Evolutionary conservation across 345 rosid genomes (phyloP), one percentile per base, ranked within the genome.

Genomic region (Reutealis trisperma): DNA sequence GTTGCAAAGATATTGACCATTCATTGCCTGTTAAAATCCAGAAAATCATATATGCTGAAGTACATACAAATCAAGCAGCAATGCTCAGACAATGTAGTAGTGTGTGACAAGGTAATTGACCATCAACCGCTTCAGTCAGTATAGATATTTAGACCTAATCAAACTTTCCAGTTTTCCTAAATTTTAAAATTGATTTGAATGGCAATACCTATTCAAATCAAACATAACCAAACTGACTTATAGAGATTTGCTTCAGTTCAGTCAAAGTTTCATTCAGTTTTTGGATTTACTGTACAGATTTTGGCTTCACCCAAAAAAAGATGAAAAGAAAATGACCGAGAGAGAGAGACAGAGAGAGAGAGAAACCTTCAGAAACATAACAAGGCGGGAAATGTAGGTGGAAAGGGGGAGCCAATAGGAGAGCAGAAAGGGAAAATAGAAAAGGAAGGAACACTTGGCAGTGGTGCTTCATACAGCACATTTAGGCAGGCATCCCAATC

Each of bases 1-100:
- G 77, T 96, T 96, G 86, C 98, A 91, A 1, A 96, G 97, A 84
- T 91, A 92, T 54, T 94, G 99, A 19, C 98, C 99, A 71, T 88
- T 94, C 98, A 96, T 96, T 71, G 99, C 95, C 99, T 96, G 68
- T 58, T 10, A 49, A 71, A 44, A 25, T 27, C 72, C 79, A 80
- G 4, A 66, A 34, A 47, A 68, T 57, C 71, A 45, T 52, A 21
- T 37, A 78, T 7, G 1, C 5, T 24, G 49, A 6, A 70, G 10
- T 18, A n/a, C 18, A 34, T 42, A 32, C 27, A 67, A 62, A 14
- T n/a, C 71, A 27, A 41, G 41, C 42, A 64, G 63, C 44, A 21
- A n/a, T 42, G 71, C 47, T 34, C 54, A 47, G 13, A 47, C 6
- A 2, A 54, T 61, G 44, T 32, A 65, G 55, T 42, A 19, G 57